Conservation (phyloP, 192 early-diverging fungal genomes). For the Coemansia sp. region DNA sequence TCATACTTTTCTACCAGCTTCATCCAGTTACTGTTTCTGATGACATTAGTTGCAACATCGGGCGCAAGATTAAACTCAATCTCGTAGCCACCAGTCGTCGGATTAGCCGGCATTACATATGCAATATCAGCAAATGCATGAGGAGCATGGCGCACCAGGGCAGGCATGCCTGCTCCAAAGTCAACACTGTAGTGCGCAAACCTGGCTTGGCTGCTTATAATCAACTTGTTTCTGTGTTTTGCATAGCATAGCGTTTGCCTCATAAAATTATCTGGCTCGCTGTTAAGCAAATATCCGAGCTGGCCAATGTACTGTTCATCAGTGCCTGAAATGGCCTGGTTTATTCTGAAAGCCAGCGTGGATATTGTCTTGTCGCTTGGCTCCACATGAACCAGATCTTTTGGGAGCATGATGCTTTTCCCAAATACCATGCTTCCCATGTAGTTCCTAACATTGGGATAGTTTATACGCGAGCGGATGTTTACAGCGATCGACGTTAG, state of each 20-base stretch:
- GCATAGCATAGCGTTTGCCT: neutral
- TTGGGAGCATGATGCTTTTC: neutral
- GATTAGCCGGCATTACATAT: neutral
- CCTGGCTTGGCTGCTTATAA: neutral
- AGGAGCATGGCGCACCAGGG: neutral
- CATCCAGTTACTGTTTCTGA: neutral
- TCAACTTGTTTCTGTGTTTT: neutral
- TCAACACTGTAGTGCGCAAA: constrained; percentile 2
- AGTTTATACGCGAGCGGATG: neutral
- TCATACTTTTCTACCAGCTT: neutral
- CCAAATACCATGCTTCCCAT: neutral
- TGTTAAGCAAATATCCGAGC: neutral
- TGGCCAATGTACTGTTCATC: neutral
- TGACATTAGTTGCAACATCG: neutral
- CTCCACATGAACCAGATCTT: neutral
- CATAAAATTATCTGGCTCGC: neutral
- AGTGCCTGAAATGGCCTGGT: neutral
- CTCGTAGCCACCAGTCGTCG: neutral
- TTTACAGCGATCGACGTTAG: neutral
- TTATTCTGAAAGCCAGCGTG: neutral
- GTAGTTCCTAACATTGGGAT: neutral
- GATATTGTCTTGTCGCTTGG: neutral
- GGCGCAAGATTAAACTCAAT: neutral
- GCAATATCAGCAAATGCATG: neutral
- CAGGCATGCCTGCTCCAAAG: constrained; percentile 2